phyloP scores from a whole-genome alignment of 169 alveolate genomes.

The Toxoplasma gondii region DNA sequence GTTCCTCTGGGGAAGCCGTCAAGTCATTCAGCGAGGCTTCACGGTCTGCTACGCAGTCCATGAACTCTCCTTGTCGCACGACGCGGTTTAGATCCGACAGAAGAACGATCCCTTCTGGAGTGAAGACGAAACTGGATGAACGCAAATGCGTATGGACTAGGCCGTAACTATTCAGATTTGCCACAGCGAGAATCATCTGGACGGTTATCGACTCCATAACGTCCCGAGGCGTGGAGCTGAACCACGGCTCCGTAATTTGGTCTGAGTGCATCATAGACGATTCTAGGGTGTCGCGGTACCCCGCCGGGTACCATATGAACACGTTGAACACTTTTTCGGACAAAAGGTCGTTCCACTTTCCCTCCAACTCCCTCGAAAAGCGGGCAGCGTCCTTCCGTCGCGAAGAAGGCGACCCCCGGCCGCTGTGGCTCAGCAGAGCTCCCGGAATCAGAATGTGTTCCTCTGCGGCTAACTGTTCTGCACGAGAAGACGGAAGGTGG shows the following conservation, averaged over 20 bases:
- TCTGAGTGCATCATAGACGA: constrained; percentile 6
- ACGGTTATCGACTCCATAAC: neutral
- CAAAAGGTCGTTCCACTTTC: neutral
- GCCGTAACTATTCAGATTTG: constrained; percentile 6
- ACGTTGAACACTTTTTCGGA: constrained; percentile 5
- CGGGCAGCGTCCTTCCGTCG: neutral
- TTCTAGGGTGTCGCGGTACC: constrained; percentile 13
- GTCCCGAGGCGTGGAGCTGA: neutral
- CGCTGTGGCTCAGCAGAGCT: neutral
- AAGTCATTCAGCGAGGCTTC: neutral
- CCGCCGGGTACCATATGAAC: neutral
- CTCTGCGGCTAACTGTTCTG: neutral
- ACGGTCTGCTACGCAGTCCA: neutral
- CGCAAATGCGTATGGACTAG: neutral
- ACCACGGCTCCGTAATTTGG: constrained; percentile 16
- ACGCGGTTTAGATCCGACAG: constrained; percentile 5
- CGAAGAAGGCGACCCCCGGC: neutral
- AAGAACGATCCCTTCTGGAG: neutral
- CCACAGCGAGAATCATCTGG: constrained; percentile 26
- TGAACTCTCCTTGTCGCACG: neutral
- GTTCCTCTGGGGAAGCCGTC: constrained; percentile 26
- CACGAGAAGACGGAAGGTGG: neutral
- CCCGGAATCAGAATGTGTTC: constrained; percentile 1
- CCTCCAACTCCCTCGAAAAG: neutral
- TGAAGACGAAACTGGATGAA: neutral